Conservation (phyloP, 2,329 filamentous ascomycete species). For the Trichophyton benhamiae region DNA sequence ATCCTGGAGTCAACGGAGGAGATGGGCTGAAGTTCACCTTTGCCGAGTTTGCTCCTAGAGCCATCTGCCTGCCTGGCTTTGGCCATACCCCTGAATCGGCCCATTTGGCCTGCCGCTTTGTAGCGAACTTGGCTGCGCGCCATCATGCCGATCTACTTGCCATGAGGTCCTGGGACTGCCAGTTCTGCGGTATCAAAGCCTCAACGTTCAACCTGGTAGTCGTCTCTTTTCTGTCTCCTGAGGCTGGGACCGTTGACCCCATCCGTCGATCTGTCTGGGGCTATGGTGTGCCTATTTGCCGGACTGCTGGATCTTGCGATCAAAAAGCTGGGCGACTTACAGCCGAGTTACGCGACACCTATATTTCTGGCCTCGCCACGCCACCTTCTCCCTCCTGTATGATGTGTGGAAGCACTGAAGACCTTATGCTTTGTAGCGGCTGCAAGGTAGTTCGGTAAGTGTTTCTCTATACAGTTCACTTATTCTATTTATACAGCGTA, state of each 20-base stretch:
- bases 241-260: background rate
- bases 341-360: background rate
- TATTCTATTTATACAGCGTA: background rate
- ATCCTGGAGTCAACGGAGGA: constrained; percentile 5
- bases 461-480: background rate
- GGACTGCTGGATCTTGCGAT: constrained; percentile 1
- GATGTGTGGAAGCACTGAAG: background rate
- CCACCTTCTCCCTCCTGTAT: background rate
- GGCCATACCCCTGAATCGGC: background rate
- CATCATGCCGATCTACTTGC: constrained; percentile 1
- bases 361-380: background rate
- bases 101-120: constrained; percentile 1
- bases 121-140: constrained; percentile 1
- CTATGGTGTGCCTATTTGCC: constrained; percentile 6
- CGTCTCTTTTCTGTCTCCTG: constrained; percentile 1
- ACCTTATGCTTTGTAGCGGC: background rate
- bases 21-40: constrained; percentile 4
- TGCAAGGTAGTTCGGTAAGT: constrained; percentile 5
- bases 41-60: background rate
- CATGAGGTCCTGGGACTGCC: constrained; percentile 4
- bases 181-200: constrained; percentile 2
- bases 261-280: constrained; percentile 2
- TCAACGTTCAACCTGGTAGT: background rate
- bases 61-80: background rate
- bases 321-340: constrained; percentile 1